A percentile compares a stretch with the other conserved stretches of the same genome.
Evolutionary conservation across 2,329 filamentous ascomycete species (phyloP).

Genomic region (Chaetomiaceae sp.): DNA sequence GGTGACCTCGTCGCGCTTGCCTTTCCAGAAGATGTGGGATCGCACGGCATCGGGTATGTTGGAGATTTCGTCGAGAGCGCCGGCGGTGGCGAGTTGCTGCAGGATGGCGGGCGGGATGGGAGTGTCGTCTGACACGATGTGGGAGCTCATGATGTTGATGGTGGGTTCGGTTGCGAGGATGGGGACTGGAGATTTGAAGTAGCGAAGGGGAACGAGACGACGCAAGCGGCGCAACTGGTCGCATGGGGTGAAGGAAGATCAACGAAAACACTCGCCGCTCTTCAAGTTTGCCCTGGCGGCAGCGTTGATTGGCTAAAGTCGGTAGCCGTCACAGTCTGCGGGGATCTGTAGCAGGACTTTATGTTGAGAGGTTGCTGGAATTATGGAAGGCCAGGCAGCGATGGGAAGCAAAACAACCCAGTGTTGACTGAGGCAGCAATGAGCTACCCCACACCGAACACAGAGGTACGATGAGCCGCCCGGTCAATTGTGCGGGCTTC

Average conservation of each 20-base stretch:
- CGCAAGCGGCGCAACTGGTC: neutral
- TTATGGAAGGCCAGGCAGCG: too few relatives aligned
- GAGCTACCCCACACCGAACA: too few relatives aligned
- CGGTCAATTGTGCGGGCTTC: too few relatives aligned
- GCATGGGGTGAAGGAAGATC: neutral
- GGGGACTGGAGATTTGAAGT: neutral
- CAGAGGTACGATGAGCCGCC: too few relatives aligned
- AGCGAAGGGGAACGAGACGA: neutral
- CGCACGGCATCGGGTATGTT: neutral
- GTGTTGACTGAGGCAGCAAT: too few relatives aligned
- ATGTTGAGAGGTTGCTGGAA: too few relatives aligned
- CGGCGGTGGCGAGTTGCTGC: constrained; percentile 2
- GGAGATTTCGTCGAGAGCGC: neutral
- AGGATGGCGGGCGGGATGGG: neutral
- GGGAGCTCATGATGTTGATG: neutral
- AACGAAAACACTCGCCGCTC: neutral
- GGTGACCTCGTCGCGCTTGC: constrained; percentile 2
- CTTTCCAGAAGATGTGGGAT: constrained; percentile 3
- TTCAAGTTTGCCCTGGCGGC: neutral
- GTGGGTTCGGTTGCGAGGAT: neutral
- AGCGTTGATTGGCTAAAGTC: too few relatives aligned
- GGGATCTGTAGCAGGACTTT: too few relatives aligned
- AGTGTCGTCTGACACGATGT: neutral
- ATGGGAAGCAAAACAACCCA: too few relatives aligned
- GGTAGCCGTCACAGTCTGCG: too few relatives aligned